Conservation (phyloP, 352 stramenopile genomes). For the Pythium volutum region DNA sequence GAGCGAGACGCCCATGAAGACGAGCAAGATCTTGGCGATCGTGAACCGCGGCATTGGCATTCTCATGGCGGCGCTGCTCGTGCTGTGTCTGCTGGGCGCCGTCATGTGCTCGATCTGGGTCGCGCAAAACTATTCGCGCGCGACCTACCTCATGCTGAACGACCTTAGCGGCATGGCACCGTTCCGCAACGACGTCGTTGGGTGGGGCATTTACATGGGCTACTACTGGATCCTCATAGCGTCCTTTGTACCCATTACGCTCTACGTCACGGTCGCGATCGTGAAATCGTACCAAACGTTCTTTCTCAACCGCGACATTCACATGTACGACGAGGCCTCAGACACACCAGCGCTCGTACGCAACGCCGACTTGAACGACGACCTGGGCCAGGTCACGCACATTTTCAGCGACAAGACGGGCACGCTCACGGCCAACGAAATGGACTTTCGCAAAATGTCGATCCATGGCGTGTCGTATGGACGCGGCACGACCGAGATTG, state of each 20-base stretch:
- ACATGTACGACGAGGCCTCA: constrained; percentile 79
- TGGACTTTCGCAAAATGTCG: constrained; percentile 89
- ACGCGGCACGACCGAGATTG: constrained; percentile 81
- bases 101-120: constrained; percentile 74
- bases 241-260: constrained; percentile 85
- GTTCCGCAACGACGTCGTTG: constrained; percentile 70
- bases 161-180: constrained; percentile 57
- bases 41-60: constrained; percentile 78
- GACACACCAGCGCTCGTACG: constrained; percentile 80
- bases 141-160: constrained; percentile 69
- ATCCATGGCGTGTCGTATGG: constrained; percentile 81
- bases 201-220: constrained; percentile 72
- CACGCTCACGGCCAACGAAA: constrained; percentile 84
- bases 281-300: constrained; percentile 86
- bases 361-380: constrained; percentile 84
- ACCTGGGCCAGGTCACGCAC: constrained; percentile 85
- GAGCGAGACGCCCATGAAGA: constrained; percentile 67
- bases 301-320: constrained; percentile 83
- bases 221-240: constrained; percentile 90
- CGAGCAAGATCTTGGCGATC: constrained; percentile 81
- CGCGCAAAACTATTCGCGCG: constrained; percentile 42
- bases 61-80: constrained; percentile 66
- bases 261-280: constrained; percentile 88
- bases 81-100: constrained; percentile 70
- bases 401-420: constrained; percentile 89